Evolutionary conservation across 164 flowering plant genomes (phyloP).

Genomic region (Malania oleifera): DNA sequence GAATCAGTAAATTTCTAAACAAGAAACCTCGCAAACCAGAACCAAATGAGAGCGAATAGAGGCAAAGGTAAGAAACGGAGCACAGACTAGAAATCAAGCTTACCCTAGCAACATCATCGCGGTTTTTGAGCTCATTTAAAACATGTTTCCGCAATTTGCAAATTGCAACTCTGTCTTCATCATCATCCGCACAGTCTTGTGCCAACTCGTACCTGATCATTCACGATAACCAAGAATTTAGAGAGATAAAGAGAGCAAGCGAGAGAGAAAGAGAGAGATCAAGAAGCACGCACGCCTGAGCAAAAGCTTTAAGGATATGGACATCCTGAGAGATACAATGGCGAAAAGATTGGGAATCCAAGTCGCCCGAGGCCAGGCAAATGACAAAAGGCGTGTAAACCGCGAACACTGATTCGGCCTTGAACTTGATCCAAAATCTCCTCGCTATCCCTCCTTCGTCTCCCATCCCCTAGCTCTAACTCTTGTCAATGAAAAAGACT

Average conservation of each 20-base stretch:
- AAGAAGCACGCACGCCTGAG: background rate
- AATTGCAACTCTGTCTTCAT: slow-evolving; percentile 13
- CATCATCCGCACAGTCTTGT: slow-evolving; percentile 15
- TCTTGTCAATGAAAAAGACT: background rate
- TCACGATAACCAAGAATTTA: background rate
- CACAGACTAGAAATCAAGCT: background rate
- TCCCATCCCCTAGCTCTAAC: background rate
- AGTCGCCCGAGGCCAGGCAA: background rate
- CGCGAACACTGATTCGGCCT: slow-evolving; percentile 11
- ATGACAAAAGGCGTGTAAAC: slow-evolving; percentile 1
- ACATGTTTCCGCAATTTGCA: slow-evolving; percentile 12
- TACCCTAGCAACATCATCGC: slow-evolving; percentile 13
- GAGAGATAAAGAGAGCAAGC: background rate
- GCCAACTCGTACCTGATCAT: slow-evolving; percentile 2
- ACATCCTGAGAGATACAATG: background rate
- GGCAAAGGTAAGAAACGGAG: background rate
- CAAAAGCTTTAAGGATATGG: background rate
- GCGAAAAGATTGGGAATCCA: background rate
- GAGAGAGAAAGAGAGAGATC: background rate
- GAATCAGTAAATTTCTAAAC: too few relatives aligned
- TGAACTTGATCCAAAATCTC: slow-evolving; percentile 15
- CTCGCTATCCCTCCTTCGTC: slow-evolving; percentile 18
- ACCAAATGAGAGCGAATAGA: background rate
- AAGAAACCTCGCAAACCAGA: too few relatives aligned
- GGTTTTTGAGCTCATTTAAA: background rate